Evolutionary conservation across 1,139 yeast genomes (phyloP).

Genomic region (Candida gigantensis): DNA sequence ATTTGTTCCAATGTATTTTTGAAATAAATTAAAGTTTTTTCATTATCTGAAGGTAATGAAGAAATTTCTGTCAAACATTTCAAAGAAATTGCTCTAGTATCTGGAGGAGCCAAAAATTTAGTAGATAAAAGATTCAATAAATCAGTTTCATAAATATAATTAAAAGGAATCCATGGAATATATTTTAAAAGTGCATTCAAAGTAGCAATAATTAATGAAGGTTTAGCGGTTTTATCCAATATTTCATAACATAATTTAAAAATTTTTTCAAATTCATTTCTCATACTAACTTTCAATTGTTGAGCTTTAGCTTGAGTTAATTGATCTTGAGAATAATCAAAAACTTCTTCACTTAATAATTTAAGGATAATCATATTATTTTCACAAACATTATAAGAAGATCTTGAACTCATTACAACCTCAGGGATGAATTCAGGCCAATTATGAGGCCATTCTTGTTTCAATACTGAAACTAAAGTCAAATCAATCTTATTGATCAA

Average conservation of each 20-base stretch:
- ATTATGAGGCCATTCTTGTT: slow-evolving; percentile 98
- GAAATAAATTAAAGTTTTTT: slow-evolving; percentile 70
- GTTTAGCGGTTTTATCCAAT: slow-evolving; percentile 80
- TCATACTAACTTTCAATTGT: slow-evolving; percentile 78
- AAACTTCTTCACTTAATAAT: slow-evolving; percentile 90
- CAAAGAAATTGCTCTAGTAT: slow-evolving; percentile 79
- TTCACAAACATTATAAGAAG: slow-evolving; percentile 92
- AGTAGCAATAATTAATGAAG: slow-evolving; percentile 83
- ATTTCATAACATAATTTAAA: slow-evolving; percentile 92
- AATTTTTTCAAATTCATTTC: slow-evolving; percentile 88
- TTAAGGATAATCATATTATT: slow-evolving; percentile 93
- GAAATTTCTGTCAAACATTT: slow-evolving; percentile 94
- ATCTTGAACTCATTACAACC: slow-evolving; percentile 78
- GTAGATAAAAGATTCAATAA: slow-evolving; percentile 69
- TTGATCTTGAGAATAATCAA: slow-evolving; percentile 91
- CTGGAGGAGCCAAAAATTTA: slow-evolving; percentile 76
- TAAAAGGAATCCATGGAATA: slow-evolving; percentile 91
- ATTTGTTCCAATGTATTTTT: slow-evolving; percentile 73
- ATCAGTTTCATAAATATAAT: slow-evolving; percentile 86
- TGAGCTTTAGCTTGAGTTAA: slow-evolving; percentile 95
- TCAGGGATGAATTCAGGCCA: slow-evolving; percentile 99
- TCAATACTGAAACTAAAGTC: slow-evolving; percentile 88
- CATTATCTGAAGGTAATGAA: slow-evolving; percentile 62
- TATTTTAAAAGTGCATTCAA: slow-evolving; percentile 80
- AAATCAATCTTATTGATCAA: slow-evolving; percentile 90